These are phyloP conservation scores for Clonostachys chloroleuca DNA, from an alignment of 2,329 filamentous ascomycete genomes.

Conservation along the genomic window DNA sequence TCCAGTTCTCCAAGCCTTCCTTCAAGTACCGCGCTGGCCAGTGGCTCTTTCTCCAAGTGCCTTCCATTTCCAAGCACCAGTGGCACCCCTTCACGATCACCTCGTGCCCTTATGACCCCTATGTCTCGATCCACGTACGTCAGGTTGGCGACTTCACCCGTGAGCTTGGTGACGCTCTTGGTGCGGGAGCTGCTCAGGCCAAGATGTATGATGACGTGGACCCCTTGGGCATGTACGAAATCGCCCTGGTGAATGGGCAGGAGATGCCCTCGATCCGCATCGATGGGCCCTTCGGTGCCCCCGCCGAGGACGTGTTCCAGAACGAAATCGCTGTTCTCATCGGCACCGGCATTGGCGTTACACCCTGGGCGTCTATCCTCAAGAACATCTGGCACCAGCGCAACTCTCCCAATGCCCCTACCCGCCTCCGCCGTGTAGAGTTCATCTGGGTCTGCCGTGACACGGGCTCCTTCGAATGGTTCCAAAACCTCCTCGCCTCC, in stretches of 20 bases:
- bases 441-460: slow-evolving; percentile 99
- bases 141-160: slow-evolving; percentile 96
- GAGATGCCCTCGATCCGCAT: slow-evolving; percentile 87
- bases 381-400: slow-evolving; percentile 99
- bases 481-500: slow-evolving; percentile 87
- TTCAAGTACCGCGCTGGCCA: slow-evolving; percentile 99
- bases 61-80: slow-evolving; percentile 81
- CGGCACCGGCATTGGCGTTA: slow-evolving; percentile 83
- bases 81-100: slow-evolving; percentile 99
- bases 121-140: slow-evolving; percentile 89
- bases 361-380: slow-evolving; percentile 79
- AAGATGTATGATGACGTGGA: slow-evolving; percentile 90
- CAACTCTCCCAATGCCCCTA: slow-evolving; percentile 82
- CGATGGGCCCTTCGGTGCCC: slow-evolving; percentile 93
- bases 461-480: slow-evolving; percentile 96
- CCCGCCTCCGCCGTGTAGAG: slow-evolving; percentile 86
- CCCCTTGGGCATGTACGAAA: slow-evolving; percentile 95
- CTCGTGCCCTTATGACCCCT: slow-evolving; percentile 92
- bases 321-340: slow-evolving; percentile 86
- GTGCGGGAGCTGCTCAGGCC: slow-evolving; percentile 80
- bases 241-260: slow-evolving; percentile 88
- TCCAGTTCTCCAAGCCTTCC: slow-evolving; percentile 92
- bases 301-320: slow-evolving; percentile 94
- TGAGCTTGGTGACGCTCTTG: slow-evolving; percentile 91
- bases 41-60: slow-evolving; percentile 95